These are phyloP conservation scores for Immersiporthe knoxdaviesiana DNA, from an alignment of 2,329 filamentous ascomycete genomes.

Conservation along the genomic window DNA sequence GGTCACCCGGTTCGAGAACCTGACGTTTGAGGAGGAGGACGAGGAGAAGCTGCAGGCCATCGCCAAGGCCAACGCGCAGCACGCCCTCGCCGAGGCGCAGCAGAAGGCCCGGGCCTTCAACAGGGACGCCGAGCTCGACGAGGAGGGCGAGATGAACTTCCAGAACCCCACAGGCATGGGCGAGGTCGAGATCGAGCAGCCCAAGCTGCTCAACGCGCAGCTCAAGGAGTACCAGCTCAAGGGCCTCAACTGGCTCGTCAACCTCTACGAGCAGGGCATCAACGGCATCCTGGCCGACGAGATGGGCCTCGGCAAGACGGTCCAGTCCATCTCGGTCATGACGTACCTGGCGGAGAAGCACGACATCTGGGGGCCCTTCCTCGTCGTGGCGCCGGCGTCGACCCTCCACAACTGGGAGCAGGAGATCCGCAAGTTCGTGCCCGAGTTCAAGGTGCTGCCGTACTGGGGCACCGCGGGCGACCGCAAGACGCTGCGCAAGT, in stretches of 20 bases:
- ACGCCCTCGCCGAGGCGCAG: slow-evolving; percentile 92
- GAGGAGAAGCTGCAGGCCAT: slow-evolving; percentile 80
- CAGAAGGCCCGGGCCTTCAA: slow-evolving; percentile 94
- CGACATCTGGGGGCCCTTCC: slow-evolving; percentile 96
- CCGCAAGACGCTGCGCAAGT: slow-evolving; percentile 94
- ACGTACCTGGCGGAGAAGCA: slow-evolving; percentile 96
- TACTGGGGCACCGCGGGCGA: slow-evolving; percentile 97
- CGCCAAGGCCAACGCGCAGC: slow-evolving; percentile 94
- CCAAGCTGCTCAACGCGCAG: slow-evolving; percentile 88
- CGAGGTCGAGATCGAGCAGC: slow-evolving; percentile 91
- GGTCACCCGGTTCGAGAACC: slow-evolving; percentile 90
- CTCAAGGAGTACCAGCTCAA: slow-evolving; percentile 99
- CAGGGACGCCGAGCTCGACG: slow-evolving; percentile 71
- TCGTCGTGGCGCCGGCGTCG: slow-evolving; percentile 94
- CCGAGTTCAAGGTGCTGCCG: slow-evolving; percentile 89
- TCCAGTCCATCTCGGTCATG: slow-evolving; percentile 99
- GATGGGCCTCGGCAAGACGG: slow-evolving; percentile 99
- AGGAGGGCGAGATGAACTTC: slow-evolving; percentile 99
- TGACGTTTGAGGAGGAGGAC: slow-evolving; percentile 95
- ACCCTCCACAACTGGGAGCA: slow-evolving; percentile 99
- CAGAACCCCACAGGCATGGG: slow-evolving; percentile 96
- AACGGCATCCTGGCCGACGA: slow-evolving; percentile 98
- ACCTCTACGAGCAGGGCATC: slow-evolving; percentile 98
- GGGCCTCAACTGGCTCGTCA: slow-evolving; percentile 98
- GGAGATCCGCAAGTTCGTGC: slow-evolving; percentile 94